These are phyloP conservation scores for Cenococcum geophilum DNA, from an alignment of 495 filamentous ascomycete genomes.

Conservation along the genomic window DNA sequence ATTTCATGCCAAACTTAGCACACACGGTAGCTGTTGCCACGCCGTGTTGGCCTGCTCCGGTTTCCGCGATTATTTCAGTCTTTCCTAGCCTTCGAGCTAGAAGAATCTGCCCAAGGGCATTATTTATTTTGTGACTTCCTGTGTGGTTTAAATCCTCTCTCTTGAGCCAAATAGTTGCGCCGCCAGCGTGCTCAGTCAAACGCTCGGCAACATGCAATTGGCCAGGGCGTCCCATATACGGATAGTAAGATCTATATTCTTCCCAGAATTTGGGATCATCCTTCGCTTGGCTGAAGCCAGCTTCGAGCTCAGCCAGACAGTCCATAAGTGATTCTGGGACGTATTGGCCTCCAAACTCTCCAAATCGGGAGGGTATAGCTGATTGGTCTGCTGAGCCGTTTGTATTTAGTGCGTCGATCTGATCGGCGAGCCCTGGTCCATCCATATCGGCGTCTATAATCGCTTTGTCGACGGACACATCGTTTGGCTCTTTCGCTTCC, in stretches of 20 bases:
- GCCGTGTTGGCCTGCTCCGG: constrained; percentile 93
- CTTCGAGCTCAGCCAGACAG: constrained; percentile 83
- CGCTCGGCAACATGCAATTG: constrained; percentile 83
- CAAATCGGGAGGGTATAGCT: constrained; percentile 76
- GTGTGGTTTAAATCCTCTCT: constrained; percentile 82
- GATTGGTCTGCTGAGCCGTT: constrained; percentile 43
- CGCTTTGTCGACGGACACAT: constrained; percentile 54
- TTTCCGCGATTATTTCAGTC: constrained; percentile 91
- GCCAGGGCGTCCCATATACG: constrained; percentile 93
- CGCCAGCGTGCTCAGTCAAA: constrained; percentile 79
- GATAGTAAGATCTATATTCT: constrained; percentile 93
- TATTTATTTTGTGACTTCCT: constrained; percentile 94
- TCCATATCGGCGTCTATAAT: constrained; percentile 56
- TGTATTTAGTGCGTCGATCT: constrained; percentile 65
- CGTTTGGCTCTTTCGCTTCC: constrained; percentile 48
- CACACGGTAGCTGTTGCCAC: constrained; percentile 95
- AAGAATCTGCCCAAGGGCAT: constrained; percentile 83
- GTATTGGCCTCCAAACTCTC: constrained; percentile 97
- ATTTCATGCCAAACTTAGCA: constrained; percentile 93
- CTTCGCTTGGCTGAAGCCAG: constrained; percentile 79
- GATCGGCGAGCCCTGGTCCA: constrained; percentile 60
- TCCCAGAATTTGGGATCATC: constrained; percentile 93
- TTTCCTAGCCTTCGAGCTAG: constrained; percentile 78
- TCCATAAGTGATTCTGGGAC: constrained; percentile 98
- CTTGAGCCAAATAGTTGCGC: constrained; percentile 93